Evolutionary conservation across 192 early-diverging fungal species (phyloP).

Genomic region (Linnemannia exigua): DNA sequence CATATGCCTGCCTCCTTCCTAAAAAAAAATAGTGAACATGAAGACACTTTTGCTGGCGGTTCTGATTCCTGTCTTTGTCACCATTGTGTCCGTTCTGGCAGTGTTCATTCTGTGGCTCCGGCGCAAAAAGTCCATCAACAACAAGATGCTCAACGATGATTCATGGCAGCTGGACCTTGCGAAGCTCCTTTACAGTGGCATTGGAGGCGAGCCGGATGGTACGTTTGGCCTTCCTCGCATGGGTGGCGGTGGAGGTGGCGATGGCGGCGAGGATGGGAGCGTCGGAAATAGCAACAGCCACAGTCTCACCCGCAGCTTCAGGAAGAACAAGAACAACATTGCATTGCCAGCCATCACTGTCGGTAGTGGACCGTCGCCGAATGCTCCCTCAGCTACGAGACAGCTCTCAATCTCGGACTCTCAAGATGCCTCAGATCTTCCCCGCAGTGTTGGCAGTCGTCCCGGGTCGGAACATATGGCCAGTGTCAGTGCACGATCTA

Average conservation of each 20-base stretch:
- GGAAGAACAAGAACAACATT: not conserved
- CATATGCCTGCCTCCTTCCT: not conserved
- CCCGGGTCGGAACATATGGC: slow-evolving; percentile 9
- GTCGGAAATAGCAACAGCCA: not conserved
- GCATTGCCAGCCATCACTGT: slow-evolving; percentile 24
- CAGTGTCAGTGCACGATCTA: slow-evolving; percentile 21
- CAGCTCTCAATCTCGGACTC: not conserved
- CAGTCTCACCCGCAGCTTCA: not conserved
- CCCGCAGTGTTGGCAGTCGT: slow-evolving; percentile 1
- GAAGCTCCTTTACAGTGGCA: slow-evolving; percentile 34
- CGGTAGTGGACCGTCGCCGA: not conserved
- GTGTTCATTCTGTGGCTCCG: slow-evolving; percentile 17
- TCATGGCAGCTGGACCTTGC: slow-evolving; percentile 54
- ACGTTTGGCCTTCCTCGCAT: slow-evolving; percentile 21
- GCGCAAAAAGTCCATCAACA: slow-evolving; percentile 21
- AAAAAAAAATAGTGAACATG: not conserved
- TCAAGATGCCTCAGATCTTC: not conserved
- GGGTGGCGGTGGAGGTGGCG: not conserved
- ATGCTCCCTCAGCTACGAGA: not conserved
- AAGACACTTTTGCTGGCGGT: slow-evolving; percentile 22
- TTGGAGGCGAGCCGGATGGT: slow-evolving; percentile 29
- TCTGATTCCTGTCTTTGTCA: slow-evolving; percentile 15
- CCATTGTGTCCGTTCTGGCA: not conserved
- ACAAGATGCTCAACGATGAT: slow-evolving; percentile 49
- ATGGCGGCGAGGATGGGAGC: not conserved